phyloP scores from a whole-genome alignment of 2,329 filamentous ascomycete species.

The Cytospora piceae region DNA sequence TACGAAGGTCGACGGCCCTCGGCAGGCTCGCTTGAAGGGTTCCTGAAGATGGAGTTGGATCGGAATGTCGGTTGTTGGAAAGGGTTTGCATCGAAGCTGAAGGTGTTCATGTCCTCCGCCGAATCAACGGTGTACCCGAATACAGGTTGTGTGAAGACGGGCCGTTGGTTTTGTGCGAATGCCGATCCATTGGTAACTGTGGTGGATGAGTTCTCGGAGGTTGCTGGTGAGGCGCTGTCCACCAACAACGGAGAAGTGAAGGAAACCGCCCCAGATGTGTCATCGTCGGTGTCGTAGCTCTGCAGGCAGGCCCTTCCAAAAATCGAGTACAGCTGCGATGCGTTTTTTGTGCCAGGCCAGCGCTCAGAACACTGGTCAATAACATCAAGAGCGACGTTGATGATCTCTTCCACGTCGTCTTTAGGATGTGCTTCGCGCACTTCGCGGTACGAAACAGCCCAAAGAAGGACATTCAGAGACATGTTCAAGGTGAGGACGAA shows the following conservation, averaged over 20 bases:
- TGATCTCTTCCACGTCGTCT: constrained; percentile 75
- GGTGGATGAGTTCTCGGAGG: constrained; percentile 45
- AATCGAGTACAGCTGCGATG: constrained; percentile 83
- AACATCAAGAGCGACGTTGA: constrained; percentile 75
- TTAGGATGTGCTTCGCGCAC: constrained; percentile 73
- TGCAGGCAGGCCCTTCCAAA: constrained; percentile 85
- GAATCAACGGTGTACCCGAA: constrained; percentile 64
- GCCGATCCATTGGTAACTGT: constrained; percentile 36
- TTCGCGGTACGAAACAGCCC: constrained; percentile 86
- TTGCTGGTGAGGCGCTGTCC: constrained; percentile 52
- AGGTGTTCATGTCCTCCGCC: constrained; percentile 56
- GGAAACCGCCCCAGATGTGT: constrained; percentile 39
- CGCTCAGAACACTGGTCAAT: constrained; percentile 80
- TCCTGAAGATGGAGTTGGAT: constrained; percentile 69
- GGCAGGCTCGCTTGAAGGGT: constrained; percentile 57
- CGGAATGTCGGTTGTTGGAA: constrained; percentile 60
- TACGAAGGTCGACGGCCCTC: constrained; percentile 51
- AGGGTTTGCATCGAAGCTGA: constrained; percentile 47
- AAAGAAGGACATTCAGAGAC: constrained; percentile 87
- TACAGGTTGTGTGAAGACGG: constrained; percentile 54
- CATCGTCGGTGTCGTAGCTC: constrained; percentile 72
- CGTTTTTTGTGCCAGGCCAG: constrained; percentile 89
- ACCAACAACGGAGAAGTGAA: constrained; percentile 53
- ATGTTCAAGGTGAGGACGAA: constrained; percentile 90
- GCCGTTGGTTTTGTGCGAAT: constrained; percentile 39